Percentiles rank a stretch among this genome's conserved stretches.
Conservation (phyloP, 2,329 filamentous ascomycete genomes). For the Epichloe amarillans region DNA sequence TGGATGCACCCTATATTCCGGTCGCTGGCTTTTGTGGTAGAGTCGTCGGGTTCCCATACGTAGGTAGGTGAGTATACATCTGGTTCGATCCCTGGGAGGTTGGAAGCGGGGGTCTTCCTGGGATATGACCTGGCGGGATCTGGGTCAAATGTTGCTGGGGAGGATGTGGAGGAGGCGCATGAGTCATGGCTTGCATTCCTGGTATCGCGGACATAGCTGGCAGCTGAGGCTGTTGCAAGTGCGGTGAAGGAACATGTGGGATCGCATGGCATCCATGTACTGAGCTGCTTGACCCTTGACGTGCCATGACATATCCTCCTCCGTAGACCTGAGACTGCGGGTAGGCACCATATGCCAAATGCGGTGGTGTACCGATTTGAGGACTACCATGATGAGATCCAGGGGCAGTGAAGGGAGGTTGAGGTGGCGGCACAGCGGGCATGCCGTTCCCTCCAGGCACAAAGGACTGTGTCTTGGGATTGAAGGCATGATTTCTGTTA, state of each 20-base stretch:
- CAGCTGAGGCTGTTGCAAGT: conserved; percentile 5
- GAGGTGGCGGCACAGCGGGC: conserved; percentile 33
- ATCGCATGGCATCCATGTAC: conserved; percentile 34
- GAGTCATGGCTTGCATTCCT: conserved; percentile 20
- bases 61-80: conserved; percentile 37
- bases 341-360: conserved; percentile 35
- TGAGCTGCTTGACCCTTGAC: conserved; percentile 42
- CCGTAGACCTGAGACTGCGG: conserved; percentile 35
- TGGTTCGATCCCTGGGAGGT: conserved; percentile 30
- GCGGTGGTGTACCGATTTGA: conserved; percentile 38
- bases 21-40: conserved; percentile 45
- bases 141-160: conserved; percentile 26
- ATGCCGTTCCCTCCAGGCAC: conserved; percentile 49
- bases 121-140: conserved; percentile 27
- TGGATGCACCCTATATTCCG: conserved; percentile 28
- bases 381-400: conserved; percentile 40
- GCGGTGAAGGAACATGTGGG: conserved; percentile 27
- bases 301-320: conserved; percentile 39
- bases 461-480: conserved; percentile 88
- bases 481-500: conserved; percentile 69
- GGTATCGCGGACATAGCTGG: conserved; percentile 7
- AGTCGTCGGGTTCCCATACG: conserved; percentile 47
- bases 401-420: conserved; percentile 33
- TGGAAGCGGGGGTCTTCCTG: conserved; percentile 32
- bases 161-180: conserved; percentile 20